These are phyloP conservation scores for Talaromyces sp. DNA, from an alignment of 2,329 filamentous ascomycete species.

Conservation along the genomic window DNA sequence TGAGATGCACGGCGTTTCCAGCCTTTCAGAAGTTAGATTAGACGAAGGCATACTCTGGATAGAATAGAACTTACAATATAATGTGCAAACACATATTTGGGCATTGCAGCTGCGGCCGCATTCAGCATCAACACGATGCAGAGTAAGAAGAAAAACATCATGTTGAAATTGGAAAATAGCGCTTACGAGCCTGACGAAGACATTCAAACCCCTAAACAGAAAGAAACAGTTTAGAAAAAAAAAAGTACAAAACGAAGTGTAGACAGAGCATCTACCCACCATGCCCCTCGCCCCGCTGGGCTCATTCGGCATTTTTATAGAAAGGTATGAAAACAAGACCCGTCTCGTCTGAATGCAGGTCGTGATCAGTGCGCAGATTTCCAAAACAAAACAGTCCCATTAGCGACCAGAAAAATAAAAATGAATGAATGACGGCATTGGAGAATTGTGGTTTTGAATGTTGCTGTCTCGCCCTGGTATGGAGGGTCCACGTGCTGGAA, in stretches of 20 bases:
- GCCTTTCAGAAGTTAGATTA: slow-evolving; percentile 16
- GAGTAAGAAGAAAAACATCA: slow-evolving; percentile 9
- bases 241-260: background rate
- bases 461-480: slow-evolving; percentile 10
- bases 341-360: background rate
- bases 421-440: background rate
- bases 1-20: slow-evolving; percentile 17
- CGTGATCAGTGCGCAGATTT: background rate
- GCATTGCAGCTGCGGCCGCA: slow-evolving; percentile 1
- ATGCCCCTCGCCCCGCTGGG: background rate
- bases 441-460: background rate
- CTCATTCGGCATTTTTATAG: background rate
- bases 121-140: slow-evolving; percentile 6
- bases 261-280: background rate
- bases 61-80: slow-evolving; percentile 17
- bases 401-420: background rate
- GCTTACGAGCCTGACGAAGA: background rate
- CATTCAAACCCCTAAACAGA: background rate
- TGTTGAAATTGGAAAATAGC: background rate
- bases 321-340: background rate
- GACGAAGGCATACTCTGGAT: background rate
- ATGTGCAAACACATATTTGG: slow-evolving; percentile 21
- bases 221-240: background rate
- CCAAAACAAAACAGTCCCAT: background rate
- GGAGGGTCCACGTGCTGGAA: slow-evolving; percentile 10